These are phyloP conservation scores for Mycena vulgaris DNA, from an alignment of 768 basidiomycete genomes.

Conservation along the genomic window DNA sequence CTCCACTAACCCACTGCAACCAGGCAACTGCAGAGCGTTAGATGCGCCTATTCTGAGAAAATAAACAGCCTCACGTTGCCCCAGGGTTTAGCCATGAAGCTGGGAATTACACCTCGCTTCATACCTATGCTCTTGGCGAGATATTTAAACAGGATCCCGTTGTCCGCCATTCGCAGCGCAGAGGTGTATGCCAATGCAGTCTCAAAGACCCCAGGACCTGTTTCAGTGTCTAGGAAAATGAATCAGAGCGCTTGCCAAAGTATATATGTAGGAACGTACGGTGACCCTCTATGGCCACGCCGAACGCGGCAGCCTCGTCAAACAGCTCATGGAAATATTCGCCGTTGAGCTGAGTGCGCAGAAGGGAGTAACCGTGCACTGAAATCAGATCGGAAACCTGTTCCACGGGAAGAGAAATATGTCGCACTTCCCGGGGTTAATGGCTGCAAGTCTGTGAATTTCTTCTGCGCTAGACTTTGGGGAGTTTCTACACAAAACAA, in stretches of 20 bases:
- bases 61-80: slow-evolving; percentile 73
- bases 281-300: slow-evolving; percentile 88
- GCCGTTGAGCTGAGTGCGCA: slow-evolving; percentile 91
- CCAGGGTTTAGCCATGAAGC: slow-evolving; percentile 99
- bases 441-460: slow-evolving; percentile 79
- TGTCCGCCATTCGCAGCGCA: slow-evolving; percentile 89
- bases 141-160: slow-evolving; percentile 94
- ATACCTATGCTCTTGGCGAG: slow-evolving; percentile 94
- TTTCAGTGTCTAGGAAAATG: slow-evolving; percentile 84
- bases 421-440: slow-evolving; percentile 90
- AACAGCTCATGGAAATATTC: slow-evolving; percentile 93
- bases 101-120: slow-evolving; percentile 89
- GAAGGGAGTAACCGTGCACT: slow-evolving; percentile 98
- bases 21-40: slow-evolving; percentile 77
- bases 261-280: slow-evolving; percentile 62
- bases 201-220: slow-evolving; percentile 90
- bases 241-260: neutral
- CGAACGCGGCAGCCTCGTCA: slow-evolving; percentile 80
- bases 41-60: neutral
- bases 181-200: slow-evolving; percentile 90
- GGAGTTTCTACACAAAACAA: slow-evolving; percentile 78
- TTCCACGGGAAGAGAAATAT: neutral
- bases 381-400: slow-evolving; percentile 13
- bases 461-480: slow-evolving; percentile 80
- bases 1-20: slow-evolving; percentile 86